Evolutionary conservation across 2,329 filamentous ascomycete species (phyloP).

Genomic region (Nigrospora osmanthi): DNA sequence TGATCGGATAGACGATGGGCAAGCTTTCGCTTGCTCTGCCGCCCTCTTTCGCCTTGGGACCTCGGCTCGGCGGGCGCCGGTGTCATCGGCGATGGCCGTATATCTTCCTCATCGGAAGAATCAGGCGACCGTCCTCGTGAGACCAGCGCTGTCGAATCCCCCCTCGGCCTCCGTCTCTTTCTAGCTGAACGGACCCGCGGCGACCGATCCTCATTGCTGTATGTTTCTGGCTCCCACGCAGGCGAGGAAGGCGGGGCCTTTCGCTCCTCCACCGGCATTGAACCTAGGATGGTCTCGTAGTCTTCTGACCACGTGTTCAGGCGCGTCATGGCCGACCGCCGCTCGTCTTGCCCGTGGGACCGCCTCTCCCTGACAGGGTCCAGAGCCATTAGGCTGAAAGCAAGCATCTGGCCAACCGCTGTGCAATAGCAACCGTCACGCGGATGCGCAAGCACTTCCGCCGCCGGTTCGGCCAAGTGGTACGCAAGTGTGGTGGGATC

Average conservation of each 20-base stretch:
- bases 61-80: conserved; percentile 6
- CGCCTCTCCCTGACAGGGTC: neutral
- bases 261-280: conserved; percentile 10
- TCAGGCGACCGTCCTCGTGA: neutral
- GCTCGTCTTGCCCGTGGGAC: conserved; percentile 12
- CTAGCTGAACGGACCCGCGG: conserved; percentile 3
- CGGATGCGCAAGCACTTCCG: conserved; percentile 14
- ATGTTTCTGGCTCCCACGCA: conserved; percentile 9
- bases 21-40: conserved; percentile 11
- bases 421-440: conserved; percentile 11
- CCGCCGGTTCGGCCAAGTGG: conserved; percentile 19
- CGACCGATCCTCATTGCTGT: conserved; percentile 11
- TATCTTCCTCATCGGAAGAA: conserved; percentile 6
- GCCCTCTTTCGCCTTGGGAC: conserved; percentile 2
- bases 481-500: conserved; percentile 19
- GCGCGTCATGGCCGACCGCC: conserved; percentile 1
- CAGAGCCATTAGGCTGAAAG: conserved; percentile 20
- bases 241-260: conserved; percentile 4
- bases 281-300: conserved; percentile 14
- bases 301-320: conserved; percentile 13
- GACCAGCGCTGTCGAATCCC: neutral
- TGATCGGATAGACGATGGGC: conserved; percentile 2
- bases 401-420: conserved; percentile 20
- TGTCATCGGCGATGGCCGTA: conserved; percentile 3
- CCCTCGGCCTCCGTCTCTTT: neutral